A percentile compares a stretch with the other conserved stretches of the same genome.
Conservation (phyloP, 2,329 filamentous ascomycete species). For the Rosellinia necatrix region DNA sequence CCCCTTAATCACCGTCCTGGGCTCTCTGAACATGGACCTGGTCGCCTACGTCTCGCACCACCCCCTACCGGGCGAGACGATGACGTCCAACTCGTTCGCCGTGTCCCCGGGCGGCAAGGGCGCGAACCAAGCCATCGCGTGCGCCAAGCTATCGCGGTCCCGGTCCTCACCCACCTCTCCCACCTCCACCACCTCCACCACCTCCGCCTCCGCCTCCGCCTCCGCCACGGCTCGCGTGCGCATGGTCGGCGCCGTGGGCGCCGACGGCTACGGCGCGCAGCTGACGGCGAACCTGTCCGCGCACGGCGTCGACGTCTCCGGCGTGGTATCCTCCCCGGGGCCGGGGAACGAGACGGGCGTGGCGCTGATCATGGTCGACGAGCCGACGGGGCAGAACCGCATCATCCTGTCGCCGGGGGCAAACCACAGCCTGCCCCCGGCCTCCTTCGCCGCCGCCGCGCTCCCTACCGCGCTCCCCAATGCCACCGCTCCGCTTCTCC, state of each 20-base stretch:
- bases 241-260: conserved; percentile 77
- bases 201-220: conserved; percentile 41
- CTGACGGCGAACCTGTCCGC: conserved; percentile 62
- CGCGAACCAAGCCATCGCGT: conserved; percentile 92
- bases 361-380: conserved; percentile 77
- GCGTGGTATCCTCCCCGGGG: conserved; percentile 49
- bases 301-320: conserved; percentile 65
- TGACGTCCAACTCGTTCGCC: conserved; percentile 77
- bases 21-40: conserved; percentile 93
- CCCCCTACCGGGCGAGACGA: conserved; percentile 82
- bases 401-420: conserved; percentile 76
- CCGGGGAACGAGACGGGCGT: conserved; percentile 65
- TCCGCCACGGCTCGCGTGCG: conserved; percentile 52
- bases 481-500: too few species aligned
- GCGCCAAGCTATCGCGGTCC: conserved; percentile 75
- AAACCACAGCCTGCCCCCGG: conserved; percentile 58
- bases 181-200: conserved; percentile 32
- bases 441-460: conserved; percentile 40
- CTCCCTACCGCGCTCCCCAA: conserved; percentile 48
- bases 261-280: conserved; percentile 66
- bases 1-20: conserved; percentile 76
- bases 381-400: conserved; percentile 73
- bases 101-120: conserved; percentile 91
- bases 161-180: conserved; percentile 45
- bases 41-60: conserved; percentile 86